Base-by-base conservation (phyloP, 441 rosid species). In the Hura crepitans region DNA sequence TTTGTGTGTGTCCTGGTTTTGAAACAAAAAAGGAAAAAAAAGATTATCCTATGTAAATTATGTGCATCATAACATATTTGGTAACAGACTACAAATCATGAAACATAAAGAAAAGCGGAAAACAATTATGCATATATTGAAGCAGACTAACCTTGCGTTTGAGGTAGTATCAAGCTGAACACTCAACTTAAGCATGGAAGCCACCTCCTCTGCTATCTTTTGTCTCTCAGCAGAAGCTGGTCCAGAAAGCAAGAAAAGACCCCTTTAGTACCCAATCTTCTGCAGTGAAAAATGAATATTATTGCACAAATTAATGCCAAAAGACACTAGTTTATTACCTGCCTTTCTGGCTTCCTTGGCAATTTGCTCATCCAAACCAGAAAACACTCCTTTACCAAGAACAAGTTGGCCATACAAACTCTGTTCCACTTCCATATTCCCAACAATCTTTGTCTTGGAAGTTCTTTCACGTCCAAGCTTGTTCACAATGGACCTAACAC, bases 151-250 rank as follows among this genome's bases (percentile, higher is more conserved):
- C 98, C 96, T 85, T 83, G 91, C 93, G 68, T 87, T 81, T 68
- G 89, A 83, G 81, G 73, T 91, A 49, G 96, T 85, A 82, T 86
- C 95, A 33, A 93, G 70, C 42, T 87, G 89, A 68, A 93, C 97
- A 65, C 83, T 86, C 85, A 88, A 80, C 81, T 91, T 93, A 51
- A 93, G 90, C 83, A 87, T 66, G 15, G 93, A 88, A 30, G 97
- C 98, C 78, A 93, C 93, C 84, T 91, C 94, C 75, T 93, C 78
- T 18, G 96, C 98, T 80, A 93, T 85, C 84, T 83, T 83, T 77
- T 85, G 93, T 78, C 87, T 93, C 85, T 93, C 91, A 46, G 94
- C 90, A 42, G 97, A 91, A 33, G 79, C 98, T 93, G 85, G 70
- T 47, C 72, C 33, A 31, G 14, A 76, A 70, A 75, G 72, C 60